Evolutionary conservation across 2,329 filamentous ascomycete species (phyloP).

Genomic region (Paraconiothyrium brasiliense): DNA sequence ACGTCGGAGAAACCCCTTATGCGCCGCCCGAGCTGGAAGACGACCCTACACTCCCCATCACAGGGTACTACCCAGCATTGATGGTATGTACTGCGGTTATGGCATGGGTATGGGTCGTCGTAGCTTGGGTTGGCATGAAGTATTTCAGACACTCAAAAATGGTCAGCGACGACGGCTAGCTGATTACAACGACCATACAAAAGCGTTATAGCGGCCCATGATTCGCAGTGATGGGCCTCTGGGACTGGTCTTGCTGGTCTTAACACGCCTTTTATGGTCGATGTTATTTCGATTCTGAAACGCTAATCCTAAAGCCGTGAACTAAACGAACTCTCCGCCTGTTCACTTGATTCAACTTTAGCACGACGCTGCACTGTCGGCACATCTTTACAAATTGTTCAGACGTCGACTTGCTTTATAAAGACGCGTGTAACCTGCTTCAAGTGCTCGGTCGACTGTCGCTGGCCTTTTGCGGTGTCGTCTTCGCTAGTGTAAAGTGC

Average conservation of each 20-base stretch:
- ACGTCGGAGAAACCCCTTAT: constrained; percentile 94
- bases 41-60: constrained; percentile 91
- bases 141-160: constrained; percentile 99
- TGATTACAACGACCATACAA: constrained; percentile 1
- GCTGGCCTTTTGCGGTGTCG: constrained; percentile 20
- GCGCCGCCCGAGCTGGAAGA: constrained; percentile 95
- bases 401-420: constrained; percentile 8
- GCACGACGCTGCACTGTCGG: constrained; percentile 12
- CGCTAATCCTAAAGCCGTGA: constrained; percentile 39
- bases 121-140: constrained; percentile 99
- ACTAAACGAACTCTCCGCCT: constrained; percentile 26
- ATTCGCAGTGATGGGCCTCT: constrained; percentile 27
- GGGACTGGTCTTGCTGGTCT: constrained; percentile 29
- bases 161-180: constrained; percentile 64
- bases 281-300: constrained; percentile 44
- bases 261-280: constrained; percentile 35
- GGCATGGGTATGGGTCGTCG: constrained; percentile 98
- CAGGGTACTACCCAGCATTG: constrained; percentile 94
- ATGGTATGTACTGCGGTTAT: constrained; percentile 95
- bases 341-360: constrained; percentile 7
- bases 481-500: constrained; percentile 21
- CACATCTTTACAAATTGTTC: constrained; percentile 10
- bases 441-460: constrained; percentile 20
- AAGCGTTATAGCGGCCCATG: constrained; percentile 21
- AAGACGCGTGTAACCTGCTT: constrained; percentile 7